Evolutionary conservation across 192 early-diverging fungal species (phyloP).

Genomic region (Blastocladiella britannica): DNA sequence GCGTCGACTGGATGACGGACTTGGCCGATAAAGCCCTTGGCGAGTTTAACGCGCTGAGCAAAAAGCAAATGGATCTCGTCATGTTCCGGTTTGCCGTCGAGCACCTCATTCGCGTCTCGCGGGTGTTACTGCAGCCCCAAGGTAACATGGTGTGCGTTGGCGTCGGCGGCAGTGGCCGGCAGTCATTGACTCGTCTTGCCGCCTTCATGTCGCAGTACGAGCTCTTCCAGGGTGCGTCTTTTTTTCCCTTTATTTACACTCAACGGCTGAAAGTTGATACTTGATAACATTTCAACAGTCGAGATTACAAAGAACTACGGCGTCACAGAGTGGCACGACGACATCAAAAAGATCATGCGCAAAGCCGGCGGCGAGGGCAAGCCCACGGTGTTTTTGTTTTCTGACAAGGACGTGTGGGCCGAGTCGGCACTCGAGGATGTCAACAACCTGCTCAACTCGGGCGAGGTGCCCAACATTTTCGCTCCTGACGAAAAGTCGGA

Average conservation of each 20-base stretch:
- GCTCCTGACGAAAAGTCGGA: slow-evolving; percentile 91
- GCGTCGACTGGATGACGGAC: slow-evolving; percentile 65
- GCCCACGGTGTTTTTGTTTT: slow-evolving; percentile 91
- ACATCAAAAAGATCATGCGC: slow-evolving; percentile 68
- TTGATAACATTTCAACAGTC: too few relatives aligned
- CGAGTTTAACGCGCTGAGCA: slow-evolving; percentile 96
- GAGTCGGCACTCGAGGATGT: slow-evolving; percentile 94
- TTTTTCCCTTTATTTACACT: background rate
- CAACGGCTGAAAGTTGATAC: too few relatives aligned
- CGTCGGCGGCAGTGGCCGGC: slow-evolving; percentile 91
- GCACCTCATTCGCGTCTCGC: slow-evolving; percentile 90
- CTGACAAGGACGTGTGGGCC: slow-evolving; percentile 91
- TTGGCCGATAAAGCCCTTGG: slow-evolving; percentile 81
- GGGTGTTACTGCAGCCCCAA: slow-evolving; percentile 92
- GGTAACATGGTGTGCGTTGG: slow-evolving; percentile 96
- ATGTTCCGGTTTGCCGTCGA: slow-evolving; percentile 95
- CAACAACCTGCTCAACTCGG: slow-evolving; percentile 96
- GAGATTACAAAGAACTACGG: slow-evolving; percentile 91
- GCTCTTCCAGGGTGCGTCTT: too few relatives aligned
- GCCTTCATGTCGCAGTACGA: slow-evolving; percentile 97
- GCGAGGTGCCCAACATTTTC: slow-evolving; percentile 94
- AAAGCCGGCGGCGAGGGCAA: slow-evolving; percentile 90
- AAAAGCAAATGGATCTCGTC: slow-evolving; percentile 87
- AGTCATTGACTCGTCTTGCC: slow-evolving; percentile 89
- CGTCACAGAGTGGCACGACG: slow-evolving; percentile 92